Conservation (phyloP, 306 rosid species). For the Acacia crassicarpa region DNA sequence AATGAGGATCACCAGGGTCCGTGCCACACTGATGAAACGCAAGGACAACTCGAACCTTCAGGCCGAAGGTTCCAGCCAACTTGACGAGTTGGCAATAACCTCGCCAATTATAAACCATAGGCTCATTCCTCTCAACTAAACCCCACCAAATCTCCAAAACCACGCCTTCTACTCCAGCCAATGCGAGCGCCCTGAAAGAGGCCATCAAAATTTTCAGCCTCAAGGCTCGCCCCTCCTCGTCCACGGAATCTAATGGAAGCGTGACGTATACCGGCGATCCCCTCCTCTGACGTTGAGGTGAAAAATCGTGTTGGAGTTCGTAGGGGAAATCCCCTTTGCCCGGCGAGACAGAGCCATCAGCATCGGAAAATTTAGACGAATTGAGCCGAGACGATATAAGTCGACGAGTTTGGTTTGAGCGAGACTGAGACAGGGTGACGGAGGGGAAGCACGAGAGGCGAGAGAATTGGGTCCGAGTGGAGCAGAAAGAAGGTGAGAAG, state of each 20-base stretch:
- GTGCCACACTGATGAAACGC: conserved; percentile 71
- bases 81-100: conserved; percentile 66
- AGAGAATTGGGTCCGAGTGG: conserved; percentile 33
- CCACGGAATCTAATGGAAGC: conserved; percentile 59
- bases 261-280: conserved; percentile 76
- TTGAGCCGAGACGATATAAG: conserved; percentile 57
- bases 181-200: conserved; percentile 63
- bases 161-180: conserved; percentile 85
- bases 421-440: conserved; percentile 35
- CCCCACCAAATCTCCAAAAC: conserved; percentile 96
- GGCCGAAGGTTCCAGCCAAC: conserved; percentile 59
- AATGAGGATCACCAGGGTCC: conserved; percentile 56
- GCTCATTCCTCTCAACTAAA: conserved; percentile 70
- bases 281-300: conserved; percentile 48
- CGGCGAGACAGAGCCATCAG: conserved; percentile 62
- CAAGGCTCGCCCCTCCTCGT: conserved; percentile 33
- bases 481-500: conserved; percentile 62
- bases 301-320: conserved; percentile 65
- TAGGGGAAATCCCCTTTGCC: conserved; percentile 60
- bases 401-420: conserved; percentile 38
- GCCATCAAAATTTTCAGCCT: conserved; percentile 49
- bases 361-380: conserved; percentile 56
- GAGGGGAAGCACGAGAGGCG: conserved; percentile 44
- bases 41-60: conserved; percentile 79
- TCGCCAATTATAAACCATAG: conserved; percentile 73